A percentile compares a stretch with the other conserved stretches of the same genome.
phyloP scores from a whole-genome alignment of 2,329 filamentous ascomycete species.

The Fusarium piperis region DNA sequence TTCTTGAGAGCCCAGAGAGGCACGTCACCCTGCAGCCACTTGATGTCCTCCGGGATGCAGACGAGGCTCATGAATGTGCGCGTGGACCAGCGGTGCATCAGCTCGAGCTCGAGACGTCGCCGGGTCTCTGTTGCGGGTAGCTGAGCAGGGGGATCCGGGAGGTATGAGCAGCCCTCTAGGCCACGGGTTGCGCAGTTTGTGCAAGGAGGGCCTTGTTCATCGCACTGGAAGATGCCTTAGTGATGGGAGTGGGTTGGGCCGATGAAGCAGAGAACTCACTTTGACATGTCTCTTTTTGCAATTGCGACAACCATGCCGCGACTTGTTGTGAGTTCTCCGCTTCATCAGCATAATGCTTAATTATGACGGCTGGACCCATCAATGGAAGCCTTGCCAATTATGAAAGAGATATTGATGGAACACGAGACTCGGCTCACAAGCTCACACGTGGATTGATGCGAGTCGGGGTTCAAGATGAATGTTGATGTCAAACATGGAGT shows the following conservation, averaged over 20 bases:
- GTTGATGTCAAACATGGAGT: not conserved
- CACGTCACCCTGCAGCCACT: conserved; percentile 48
- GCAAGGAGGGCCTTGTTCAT: conserved; percentile 50
- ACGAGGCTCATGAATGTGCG: conserved; percentile 53
- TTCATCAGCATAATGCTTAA: conserved; percentile 22
- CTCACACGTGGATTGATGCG: not conserved
- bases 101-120: conserved; percentile 55
- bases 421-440: not conserved
- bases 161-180: conserved; percentile 35
- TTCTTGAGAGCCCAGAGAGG: conserved; percentile 50
- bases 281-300: conserved; percentile 41
- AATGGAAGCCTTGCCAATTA: not conserved
- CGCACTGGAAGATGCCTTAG: conserved; percentile 42
- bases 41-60: conserved; percentile 50
- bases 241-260: not conserved
- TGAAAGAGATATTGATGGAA: not conserved
- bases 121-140: conserved; percentile 28
- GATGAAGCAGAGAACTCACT: conserved; percentile 5
- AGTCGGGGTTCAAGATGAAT: not conserved
- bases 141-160: conserved; percentile 10
- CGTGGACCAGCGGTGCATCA: conserved; percentile 63
- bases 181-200: conserved; percentile 45
- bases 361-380: not conserved
- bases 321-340: conserved; percentile 38
- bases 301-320: conserved; percentile 39